Base-by-base conservation (phyloP, 371 early-diverging fungal genomes). In the Apophysomyces sp. region DNA sequence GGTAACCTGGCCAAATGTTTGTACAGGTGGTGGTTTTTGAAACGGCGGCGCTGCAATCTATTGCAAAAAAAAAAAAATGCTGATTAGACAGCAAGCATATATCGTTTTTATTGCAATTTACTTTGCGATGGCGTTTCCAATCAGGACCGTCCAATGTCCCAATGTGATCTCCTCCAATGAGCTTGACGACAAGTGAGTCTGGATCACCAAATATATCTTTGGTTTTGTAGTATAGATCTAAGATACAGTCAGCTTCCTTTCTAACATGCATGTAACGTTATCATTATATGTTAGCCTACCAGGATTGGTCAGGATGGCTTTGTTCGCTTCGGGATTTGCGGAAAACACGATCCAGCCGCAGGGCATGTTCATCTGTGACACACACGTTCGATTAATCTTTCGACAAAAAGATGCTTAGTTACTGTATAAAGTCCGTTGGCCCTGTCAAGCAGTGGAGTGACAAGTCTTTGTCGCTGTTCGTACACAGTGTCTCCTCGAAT, bases 21-120 rank as follows among this genome's bases (percentile, higher is more conserved):
- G 44, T 7, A 72, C 58, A 31, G 72, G 72, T 63, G 63, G 63
- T 12, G 69, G 57, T 9, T 66, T 55, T 29, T 57, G 66, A 54
- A 72, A 72, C 0, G 66, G 66, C 13, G 72, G 72, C 16, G 68
- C 68, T 12, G 61, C 60, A 57, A 68, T 40, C 68, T 66, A 30
- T 32, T n/a, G n/a, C n/a, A n/a, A n/a, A n/a, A 28, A 28, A 41
- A 39, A 13, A 11, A 31, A 1, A 6, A 29, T 21, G 24, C 32
- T n/a, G 11, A 4, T 37, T n/a, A 26, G 13, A 16, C 39, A 27
- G 29, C 27, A 57, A 13, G 32, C 24, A 0, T 37, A 27, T 8
- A 9, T 27, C 31, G 6, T 15, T 24, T 28, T 52, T n/a, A 21
- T 9, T 12, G 8, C 3, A 29, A 15, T 26, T 37, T 49, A 65